phyloP scores from a whole-genome alignment of 2,329 filamentous ascomycete species.

The Stagonosporopsis chrysanthemi region DNA sequence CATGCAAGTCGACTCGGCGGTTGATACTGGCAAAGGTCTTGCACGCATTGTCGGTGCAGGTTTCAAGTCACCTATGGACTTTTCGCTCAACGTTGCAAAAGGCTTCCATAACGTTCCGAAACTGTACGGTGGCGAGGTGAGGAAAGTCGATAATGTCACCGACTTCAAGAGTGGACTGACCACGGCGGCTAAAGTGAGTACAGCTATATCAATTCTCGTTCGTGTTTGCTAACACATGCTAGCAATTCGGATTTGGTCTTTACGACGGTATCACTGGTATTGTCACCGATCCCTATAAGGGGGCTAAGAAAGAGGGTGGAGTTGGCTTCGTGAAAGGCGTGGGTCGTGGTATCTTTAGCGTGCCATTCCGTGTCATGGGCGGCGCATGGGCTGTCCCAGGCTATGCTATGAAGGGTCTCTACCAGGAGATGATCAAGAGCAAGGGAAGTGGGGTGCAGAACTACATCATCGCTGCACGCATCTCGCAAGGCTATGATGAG shows the following conservation, averaged over 20 bases:
- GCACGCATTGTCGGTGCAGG: conserved; percentile 77
- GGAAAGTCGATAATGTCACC: conserved; percentile 80
- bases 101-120: conserved; percentile 89
- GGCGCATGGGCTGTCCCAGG: conserved; percentile 71
- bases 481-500: conserved; percentile 76
- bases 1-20: conserved; percentile 61
- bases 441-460: conserved; percentile 76
- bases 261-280: conserved; percentile 84
- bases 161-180: conserved; percentile 77
- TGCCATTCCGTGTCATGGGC: conserved; percentile 82
- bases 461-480: conserved; percentile 80
- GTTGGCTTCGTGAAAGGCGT: conserved; percentile 79
- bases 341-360: conserved; percentile 81
- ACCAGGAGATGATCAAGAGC: conserved; percentile 76
- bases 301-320: conserved; percentile 69
- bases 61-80: conserved; percentile 82
- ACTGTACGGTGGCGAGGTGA: conserved; percentile 83
- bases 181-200: conserved; percentile 71
- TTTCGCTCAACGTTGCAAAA: conserved; percentile 80
- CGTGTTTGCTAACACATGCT: conserved; percentile 16
- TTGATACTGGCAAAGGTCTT: conserved; percentile 72
- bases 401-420: conserved; percentile 82
- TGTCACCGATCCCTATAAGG: conserved; percentile 77
- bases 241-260: conserved; percentile 77
- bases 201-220: no score